Conservation (phyloP, 139 green algal genomes). For the Eudorina sp. region DNA sequence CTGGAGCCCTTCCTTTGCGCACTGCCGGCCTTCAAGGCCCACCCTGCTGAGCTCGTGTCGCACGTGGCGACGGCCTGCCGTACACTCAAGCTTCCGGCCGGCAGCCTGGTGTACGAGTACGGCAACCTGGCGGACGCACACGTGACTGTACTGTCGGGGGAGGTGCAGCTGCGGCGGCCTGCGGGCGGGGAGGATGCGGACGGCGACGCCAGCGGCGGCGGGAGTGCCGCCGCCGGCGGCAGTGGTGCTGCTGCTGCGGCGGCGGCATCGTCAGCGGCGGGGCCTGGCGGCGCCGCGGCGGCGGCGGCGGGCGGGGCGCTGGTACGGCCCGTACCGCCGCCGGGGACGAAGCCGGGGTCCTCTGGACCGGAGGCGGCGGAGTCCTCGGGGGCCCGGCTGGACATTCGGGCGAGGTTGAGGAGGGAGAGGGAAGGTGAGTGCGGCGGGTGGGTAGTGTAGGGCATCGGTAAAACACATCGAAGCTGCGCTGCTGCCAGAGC, state of each 20-base stretch:
- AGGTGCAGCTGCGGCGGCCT: conserved; percentile 23
- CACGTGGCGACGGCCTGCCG: neutral
- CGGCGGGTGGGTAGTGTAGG: too few relatives aligned
- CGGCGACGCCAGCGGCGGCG: neutral
- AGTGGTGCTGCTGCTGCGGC: neutral
- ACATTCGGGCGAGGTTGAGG: conserved; percentile 28
- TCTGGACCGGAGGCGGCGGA: neutral
- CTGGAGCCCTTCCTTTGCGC: conserved; percentile 85
- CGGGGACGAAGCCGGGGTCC: neutral
- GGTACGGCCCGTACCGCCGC: neutral
- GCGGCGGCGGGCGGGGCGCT: neutral
- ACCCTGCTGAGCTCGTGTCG: conserved; percentile 6
- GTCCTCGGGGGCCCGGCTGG: neutral
- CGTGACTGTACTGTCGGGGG: conserved; percentile 23
- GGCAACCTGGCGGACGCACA: conserved; percentile 33
- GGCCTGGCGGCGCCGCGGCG: neutral
- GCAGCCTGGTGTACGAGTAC: conserved; percentile 25
- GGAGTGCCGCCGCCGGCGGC: neutral
- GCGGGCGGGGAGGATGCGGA: neutral
- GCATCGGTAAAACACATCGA: too few relatives aligned
- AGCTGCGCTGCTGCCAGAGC: too few relatives aligned
- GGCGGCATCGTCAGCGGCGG: neutral
- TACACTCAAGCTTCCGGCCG: neutral
- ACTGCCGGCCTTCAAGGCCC: conserved; percentile 11
- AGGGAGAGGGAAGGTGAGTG: conserved; percentile 33